phyloP scores from a whole-genome alignment of 768 basidiomycete genomes.

The Postia placenta region DNA sequence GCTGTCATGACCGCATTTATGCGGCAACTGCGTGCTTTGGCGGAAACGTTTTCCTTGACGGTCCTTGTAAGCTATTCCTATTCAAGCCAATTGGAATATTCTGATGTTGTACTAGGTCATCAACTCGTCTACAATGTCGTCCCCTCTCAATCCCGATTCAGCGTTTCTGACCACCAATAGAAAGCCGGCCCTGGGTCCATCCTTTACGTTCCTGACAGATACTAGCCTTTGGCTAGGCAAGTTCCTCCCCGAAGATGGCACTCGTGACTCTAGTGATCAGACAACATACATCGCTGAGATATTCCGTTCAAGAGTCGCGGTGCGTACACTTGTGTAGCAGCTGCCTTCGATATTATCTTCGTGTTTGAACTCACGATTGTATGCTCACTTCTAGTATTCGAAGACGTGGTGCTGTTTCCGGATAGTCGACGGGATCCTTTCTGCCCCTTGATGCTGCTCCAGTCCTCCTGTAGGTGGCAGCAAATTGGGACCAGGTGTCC shows the following conservation, averaged over 20 bases:
- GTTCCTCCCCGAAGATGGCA: background rate
- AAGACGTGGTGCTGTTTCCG: conserved; percentile 35
- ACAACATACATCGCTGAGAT: conserved; percentile 18
- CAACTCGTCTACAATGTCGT: conserved; percentile 44
- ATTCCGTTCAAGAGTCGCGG: conserved; percentile 23
- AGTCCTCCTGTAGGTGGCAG: no score
- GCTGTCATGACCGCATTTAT: conserved; percentile 69
- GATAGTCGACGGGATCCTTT: conserved; percentile 11
- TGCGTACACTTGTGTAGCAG: no score
- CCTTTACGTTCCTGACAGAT: conserved; percentile 68
- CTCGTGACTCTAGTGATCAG: conserved; percentile 5
- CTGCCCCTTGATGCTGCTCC: background rate
- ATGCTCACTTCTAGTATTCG: conserved; percentile 20
- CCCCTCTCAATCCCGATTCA: conserved; percentile 27
- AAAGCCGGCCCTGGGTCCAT: conserved; percentile 72
- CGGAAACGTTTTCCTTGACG: conserved; percentile 37
- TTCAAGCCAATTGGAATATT: background rate
- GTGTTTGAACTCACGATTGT: background rate
- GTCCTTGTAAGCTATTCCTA: conserved; percentile 43
- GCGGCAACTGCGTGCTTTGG: conserved; percentile 49
- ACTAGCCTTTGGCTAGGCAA: conserved; percentile 65
- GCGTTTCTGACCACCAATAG: conserved; percentile 32
- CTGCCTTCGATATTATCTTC: conserved; percentile 1
- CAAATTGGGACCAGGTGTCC: no score
- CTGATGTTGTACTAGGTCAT: conserved; percentile 40